These are phyloP conservation scores for Thelonectria discophora DNA, from an alignment of 2,329 filamentous ascomycete species.

Conservation along the genomic window DNA sequence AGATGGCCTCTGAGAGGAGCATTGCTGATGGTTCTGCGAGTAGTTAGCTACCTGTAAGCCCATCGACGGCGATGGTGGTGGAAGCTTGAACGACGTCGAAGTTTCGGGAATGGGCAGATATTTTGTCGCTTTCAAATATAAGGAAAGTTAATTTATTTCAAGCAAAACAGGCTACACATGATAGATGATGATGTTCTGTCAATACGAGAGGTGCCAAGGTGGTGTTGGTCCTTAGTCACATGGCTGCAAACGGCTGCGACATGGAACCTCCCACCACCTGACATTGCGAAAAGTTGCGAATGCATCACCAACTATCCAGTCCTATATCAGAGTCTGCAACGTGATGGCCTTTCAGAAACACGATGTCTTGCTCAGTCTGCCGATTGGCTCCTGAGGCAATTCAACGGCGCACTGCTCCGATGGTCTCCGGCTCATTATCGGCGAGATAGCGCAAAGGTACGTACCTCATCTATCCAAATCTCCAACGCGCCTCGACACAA, in stretches of 20 bases:
- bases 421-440: slow-evolving; percentile 42
- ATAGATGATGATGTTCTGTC: not conserved
- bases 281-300: not conserved
- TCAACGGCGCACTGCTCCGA: slow-evolving; percentile 1
- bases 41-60: no score
- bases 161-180: not conserved
- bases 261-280: not conserved
- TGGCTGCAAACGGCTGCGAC: not conserved
- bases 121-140: not conserved
- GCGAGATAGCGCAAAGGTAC: slow-evolving; percentile 21
- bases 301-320: not conserved
- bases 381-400: slow-evolving; percentile 15
- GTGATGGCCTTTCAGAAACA: slow-evolving; percentile 8
- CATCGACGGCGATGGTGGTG: no score
- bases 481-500: slow-evolving; percentile 37
- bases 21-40: no score
- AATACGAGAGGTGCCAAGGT: not conserved
- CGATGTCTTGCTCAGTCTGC: slow-evolving; percentile 17
- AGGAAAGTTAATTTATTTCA: not conserved
- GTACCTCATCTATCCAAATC: slow-evolving; percentile 14
- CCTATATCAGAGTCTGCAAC: slow-evolving; percentile 1
- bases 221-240: not conserved
- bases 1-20: no score
- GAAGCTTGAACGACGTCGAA: no score
- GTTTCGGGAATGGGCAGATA: no score